These are phyloP conservation scores for Nicotiana obtusifolia DNA, from an alignment of 257 asterid genomes.

Conservation along the genomic window DNA sequence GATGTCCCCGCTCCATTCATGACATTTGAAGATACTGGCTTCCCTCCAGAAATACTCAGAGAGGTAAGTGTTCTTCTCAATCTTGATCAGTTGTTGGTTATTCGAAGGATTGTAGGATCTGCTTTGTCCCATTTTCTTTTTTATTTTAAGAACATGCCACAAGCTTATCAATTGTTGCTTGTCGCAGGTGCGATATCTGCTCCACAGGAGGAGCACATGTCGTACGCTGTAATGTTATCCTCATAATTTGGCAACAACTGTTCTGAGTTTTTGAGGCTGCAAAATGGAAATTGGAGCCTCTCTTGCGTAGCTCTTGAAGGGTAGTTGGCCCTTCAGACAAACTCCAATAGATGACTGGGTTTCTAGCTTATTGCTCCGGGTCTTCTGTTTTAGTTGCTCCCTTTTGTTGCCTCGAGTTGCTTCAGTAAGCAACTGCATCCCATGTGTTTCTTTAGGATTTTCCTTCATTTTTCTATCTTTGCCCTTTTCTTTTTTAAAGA, in stretches of 20 bases:
- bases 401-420: slow-evolving; percentile 91
- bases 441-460: slow-evolving; percentile 48
- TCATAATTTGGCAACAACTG: slow-evolving; percentile 71
- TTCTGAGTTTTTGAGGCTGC: slow-evolving; percentile 96
- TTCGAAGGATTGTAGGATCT: slow-evolving; percentile 10
- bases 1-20: slow-evolving; percentile 90
- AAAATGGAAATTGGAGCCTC: slow-evolving; percentile 91
- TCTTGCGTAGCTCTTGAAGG: slow-evolving; percentile 74
- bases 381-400: slow-evolving; percentile 81
- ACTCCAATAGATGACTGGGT: slow-evolving; percentile 78
- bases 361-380: slow-evolving; percentile 78
- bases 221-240: slow-evolving; percentile 99
- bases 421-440: slow-evolving; percentile 95
- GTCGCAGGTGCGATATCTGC: slow-evolving; percentile 99
- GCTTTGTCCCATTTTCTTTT: slow-evolving; percentile 18
- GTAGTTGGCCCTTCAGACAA: slow-evolving; percentile 69
- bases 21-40: slow-evolving; percentile 88
- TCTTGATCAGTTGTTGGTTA: slow-evolving; percentile 9
- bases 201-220: slow-evolving; percentile 99
- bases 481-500: slow-evolving; percentile 7
- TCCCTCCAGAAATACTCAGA: slow-evolving; percentile 81
- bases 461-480: slow-evolving; percentile 14
- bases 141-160: slow-evolving; percentile 28
- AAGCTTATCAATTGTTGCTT: slow-evolving; percentile 77
- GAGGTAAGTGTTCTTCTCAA: slow-evolving; percentile 58